Evolutionary conservation across 805 yeast species (phyloP), one percentile per base, ranked within the genome.

Genomic region (Wickerhamomyces canadensis): DNA sequence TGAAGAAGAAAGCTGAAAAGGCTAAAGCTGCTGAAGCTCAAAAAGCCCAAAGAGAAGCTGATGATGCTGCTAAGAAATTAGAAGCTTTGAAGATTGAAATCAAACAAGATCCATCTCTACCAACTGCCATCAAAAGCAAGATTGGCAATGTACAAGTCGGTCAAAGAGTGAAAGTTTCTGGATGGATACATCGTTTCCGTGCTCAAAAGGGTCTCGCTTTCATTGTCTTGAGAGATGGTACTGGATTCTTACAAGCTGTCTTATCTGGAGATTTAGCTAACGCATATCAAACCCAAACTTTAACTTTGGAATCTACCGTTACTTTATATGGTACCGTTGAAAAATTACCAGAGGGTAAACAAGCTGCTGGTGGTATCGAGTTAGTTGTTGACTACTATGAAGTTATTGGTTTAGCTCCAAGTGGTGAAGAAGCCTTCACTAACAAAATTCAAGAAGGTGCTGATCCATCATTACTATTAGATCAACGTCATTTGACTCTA

Each of bases 321-420:
- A 60, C 79, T 34, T 65, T 93, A 41, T 84, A 74, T 58, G 99
- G 99, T 65, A 75, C 76, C 19, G 70, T 93, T 44, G 74, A 76
- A 61, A 76, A 82, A 53, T 71, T 94, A 34, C 98, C 98, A 40
- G 97, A 87, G 61, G 98, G 98, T 45, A 89, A 93, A 63, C 70
- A 83, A 48, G 99, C 98, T 9, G 96, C 97, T 41, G 98, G 98
- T 46, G 96, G 95, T 44, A 94, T 91, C 47, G 99, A 93, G 67
- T 74, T 94, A 52, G 72, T 74, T 44, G 97, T 80, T 38, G 98
- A 93, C 64, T 93, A 74, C 69, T 93, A 89, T 62, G 81, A 84
- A 61, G 69, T 93, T 39, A 70, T 89, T 41, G 96, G 97, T 36
- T 73, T 86, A 45, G 98, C 99, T 31, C 99, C 99, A 51, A 66